Base-by-base conservation (phyloP, 257 asterid genomes). In the Capsicum rhomboideum region DNA sequence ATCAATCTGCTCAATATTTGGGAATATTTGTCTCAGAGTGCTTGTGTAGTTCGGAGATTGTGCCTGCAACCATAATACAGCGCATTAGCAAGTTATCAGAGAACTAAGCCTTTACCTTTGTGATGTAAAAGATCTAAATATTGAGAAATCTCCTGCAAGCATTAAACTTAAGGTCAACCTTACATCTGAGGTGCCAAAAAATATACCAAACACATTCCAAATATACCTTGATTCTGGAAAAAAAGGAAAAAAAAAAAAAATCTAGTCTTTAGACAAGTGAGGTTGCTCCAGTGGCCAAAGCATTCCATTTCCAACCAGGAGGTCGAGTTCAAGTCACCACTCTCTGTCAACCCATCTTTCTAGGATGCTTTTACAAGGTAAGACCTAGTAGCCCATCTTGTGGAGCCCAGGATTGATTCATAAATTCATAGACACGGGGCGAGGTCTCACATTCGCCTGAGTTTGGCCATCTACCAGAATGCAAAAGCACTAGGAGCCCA, bases 1-100 rank as follows among this genome's bases (percentile, higher is more conserved):
- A 90, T 97, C 99, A 44, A 97, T 75, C 88, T 95, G 99, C 92
- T 97, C 89, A 84, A 95, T 83, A 54, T 93, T 93, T 28, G 94
- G 96, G 88, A 95, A 92, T 86, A 92, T 85, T 71, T 86, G 91
- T 84, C 92, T 92, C 92, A 95, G 85, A 80, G 93, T 86, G 74
- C 92, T 71, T 53, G 88, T 61, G 83, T 97, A 97, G 80, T 85
- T 87, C 11, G 95, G 91, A 87, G 92, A 87, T 69, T 82, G 91
- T 56, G 94, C 98, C 99, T 97, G 97, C 92, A 90, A 55, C n/a
- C 64, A 54, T 61, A 52, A 53, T 61, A 78, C 4, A 66, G 20
- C 11, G 2, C 18, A 28, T 69, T 80, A 37, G 71, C 10, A 5
- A 4, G 14, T 29, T 52, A 56, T 66, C 9, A 79, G 63, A 78